Conservation (phyloP, 2,329 filamentous ascomycete species). For the Ophiosphaerella herpotricha region DNA sequence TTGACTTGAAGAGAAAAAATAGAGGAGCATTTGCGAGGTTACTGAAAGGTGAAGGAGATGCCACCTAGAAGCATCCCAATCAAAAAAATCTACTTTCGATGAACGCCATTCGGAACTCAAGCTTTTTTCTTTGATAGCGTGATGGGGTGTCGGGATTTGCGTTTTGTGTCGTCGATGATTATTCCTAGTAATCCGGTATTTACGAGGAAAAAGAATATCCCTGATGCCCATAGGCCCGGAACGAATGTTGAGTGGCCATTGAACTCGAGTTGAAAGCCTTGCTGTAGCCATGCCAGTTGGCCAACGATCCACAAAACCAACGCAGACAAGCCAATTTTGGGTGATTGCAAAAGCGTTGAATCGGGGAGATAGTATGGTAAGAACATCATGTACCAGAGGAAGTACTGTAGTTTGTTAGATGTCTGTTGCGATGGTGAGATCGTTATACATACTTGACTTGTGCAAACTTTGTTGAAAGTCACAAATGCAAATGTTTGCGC, state of each 20-base stretch:
- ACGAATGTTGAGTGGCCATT: conserved; percentile 81
- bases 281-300: conserved; percentile 64
- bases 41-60: conserved; percentile 42
- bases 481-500: conserved; percentile 98
- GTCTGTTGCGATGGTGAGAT: neutral
- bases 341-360: conserved; percentile 70
- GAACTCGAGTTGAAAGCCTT: conserved; percentile 57
- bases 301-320: conserved; percentile 73
- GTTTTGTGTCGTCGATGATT: conserved; percentile 67
- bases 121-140: conserved; percentile 7
- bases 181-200: conserved; percentile 88
- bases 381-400: conserved; percentile 96
- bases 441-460: conserved; percentile 75
- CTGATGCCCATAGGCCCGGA: conserved; percentile 78
- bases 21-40: conserved; percentile 39
- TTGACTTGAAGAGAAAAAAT: conserved; percentile 55
- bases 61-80: neutral
- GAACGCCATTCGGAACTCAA: neutral
- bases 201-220: conserved; percentile 77
- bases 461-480: conserved; percentile 98
- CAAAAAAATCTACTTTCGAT: no score
- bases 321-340: conserved; percentile 66
- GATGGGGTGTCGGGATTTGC: conserved; percentile 2
- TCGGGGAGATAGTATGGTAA: conserved; percentile 85
- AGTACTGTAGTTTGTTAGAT: conserved; percentile 67